A percentile compares a stretch with the other conserved stretches of the same genome.
phyloP scores from a whole-genome alignment of 441 rosid genomes.

The Manihot esculenta region DNA sequence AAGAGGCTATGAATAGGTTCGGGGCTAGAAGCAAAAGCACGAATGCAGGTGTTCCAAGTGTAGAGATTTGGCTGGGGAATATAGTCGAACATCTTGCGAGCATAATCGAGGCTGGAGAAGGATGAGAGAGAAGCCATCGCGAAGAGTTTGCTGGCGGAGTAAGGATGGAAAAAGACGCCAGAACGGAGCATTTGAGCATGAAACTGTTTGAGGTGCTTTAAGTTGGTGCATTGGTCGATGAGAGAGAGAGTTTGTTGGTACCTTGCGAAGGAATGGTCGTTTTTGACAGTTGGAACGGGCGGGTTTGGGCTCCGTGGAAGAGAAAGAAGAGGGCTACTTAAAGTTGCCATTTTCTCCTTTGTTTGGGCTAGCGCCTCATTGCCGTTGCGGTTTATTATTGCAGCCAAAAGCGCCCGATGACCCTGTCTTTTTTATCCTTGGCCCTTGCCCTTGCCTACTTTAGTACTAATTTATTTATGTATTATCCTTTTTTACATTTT shows the following conservation, averaged over 20 bases:
- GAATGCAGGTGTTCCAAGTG: slow-evolving; percentile 69
- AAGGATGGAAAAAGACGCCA: slow-evolving; percentile 41
- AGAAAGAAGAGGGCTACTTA: slow-evolving; percentile 32
- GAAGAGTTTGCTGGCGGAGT: slow-evolving; percentile 58
- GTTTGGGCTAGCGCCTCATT: not conserved
- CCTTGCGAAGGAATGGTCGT: slow-evolving; percentile 25
- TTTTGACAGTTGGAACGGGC: slow-evolving; percentile 25
- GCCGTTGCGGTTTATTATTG: not conserved
- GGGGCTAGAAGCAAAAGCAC: slow-evolving; percentile 54
- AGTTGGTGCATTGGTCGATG: slow-evolving; percentile 43
- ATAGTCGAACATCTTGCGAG: slow-evolving; percentile 63
- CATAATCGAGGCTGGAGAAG: slow-evolving; percentile 58
- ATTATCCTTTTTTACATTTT: too few species aligned
- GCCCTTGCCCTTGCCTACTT: too few species aligned
- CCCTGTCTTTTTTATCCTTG: too few species aligned
- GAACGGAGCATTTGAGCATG: slow-evolving; percentile 67
- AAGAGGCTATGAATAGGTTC: slow-evolving; percentile 45
- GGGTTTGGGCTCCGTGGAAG: slow-evolving; percentile 40
- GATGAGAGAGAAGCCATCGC: slow-evolving; percentile 33
- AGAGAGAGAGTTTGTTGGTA: slow-evolving; percentile 32
- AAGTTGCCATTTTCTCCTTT: slow-evolving; percentile 25
- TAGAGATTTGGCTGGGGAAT: slow-evolving; percentile 66
- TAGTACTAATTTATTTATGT: too few species aligned
- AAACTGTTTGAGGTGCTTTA: slow-evolving; percentile 49
- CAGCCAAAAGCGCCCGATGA: not conserved